These are phyloP conservation scores for Aspergillus hiratsukae DNA, from an alignment of 2,329 filamentous ascomycete species.

Conservation along the genomic window DNA sequence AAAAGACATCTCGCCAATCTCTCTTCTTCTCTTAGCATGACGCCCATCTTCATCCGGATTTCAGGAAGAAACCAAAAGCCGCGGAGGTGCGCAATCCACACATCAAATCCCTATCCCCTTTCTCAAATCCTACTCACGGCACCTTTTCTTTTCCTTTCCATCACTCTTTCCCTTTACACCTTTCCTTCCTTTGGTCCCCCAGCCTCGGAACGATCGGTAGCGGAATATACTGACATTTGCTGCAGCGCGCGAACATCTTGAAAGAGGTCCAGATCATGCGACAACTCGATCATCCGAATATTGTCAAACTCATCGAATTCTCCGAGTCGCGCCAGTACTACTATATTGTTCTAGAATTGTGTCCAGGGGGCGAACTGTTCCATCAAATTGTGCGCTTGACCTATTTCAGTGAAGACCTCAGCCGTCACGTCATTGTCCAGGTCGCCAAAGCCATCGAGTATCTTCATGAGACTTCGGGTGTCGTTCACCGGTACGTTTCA, in stretches of 20 bases:
- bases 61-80: slow-evolving; percentile 90
- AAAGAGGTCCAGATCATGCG: slow-evolving; percentile 99
- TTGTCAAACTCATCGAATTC: slow-evolving; percentile 90
- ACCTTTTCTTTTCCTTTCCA: slow-evolving; percentile 8
- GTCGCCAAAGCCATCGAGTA: slow-evolving; percentile 94
- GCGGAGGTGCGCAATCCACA: slow-evolving; percentile 76
- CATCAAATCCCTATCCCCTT: not conserved
- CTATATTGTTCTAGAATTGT: slow-evolving; percentile 93
- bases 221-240: slow-evolving; percentile 24
- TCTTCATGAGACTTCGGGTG: slow-evolving; percentile 87
- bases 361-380: slow-evolving; percentile 92
- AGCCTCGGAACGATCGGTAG: not conserved
- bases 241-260: slow-evolving; percentile 88
- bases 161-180: not conserved
- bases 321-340: slow-evolving; percentile 93
- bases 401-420: slow-evolving; percentile 95
- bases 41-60: slow-evolving; percentile 90
- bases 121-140: slow-evolving; percentile 35
- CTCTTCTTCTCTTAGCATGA: slow-evolving; percentile 63
- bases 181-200: not conserved
- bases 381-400: slow-evolving; percentile 97
- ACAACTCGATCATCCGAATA: slow-evolving; percentile 91
- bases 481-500: slow-evolving; percentile 82
- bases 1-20: slow-evolving; percentile 47
- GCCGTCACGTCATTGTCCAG: slow-evolving; percentile 88